A percentile compares a stretch with the other conserved stretches of the same genome.
These are phyloP conservation scores for Rhodotorula kratochvilovae DNA, from an alignment of 768 basidiomycete genomes.

Conservation along the genomic window DNA sequence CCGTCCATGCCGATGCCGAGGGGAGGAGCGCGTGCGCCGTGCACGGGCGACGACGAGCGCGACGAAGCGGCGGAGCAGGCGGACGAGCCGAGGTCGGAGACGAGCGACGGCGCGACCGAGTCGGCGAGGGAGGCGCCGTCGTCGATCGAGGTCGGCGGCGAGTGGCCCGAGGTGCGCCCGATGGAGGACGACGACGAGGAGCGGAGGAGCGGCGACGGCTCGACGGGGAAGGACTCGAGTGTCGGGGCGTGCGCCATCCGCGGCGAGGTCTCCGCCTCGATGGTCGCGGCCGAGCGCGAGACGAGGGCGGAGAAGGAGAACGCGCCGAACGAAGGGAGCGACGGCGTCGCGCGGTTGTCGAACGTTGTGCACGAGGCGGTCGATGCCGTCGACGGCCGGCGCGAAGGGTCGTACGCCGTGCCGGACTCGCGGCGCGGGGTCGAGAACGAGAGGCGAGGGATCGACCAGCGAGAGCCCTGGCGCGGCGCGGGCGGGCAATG, in stretches of 20 bases:
- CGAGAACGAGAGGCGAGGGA: slow-evolving; percentile 26
- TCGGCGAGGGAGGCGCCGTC: background rate
- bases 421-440: slow-evolving; percentile 10
- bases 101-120: slow-evolving; percentile 25
- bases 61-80: slow-evolving; percentile 7
- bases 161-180: background rate
- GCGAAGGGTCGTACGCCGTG: slow-evolving; percentile 1
- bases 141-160: background rate
- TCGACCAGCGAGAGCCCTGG: slow-evolving; percentile 18
- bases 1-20: background rate
- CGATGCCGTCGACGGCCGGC: slow-evolving; percentile 1
- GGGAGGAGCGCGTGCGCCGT: background rate
- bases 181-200: background rate
- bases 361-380: slow-evolving; percentile 7
- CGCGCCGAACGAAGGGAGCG: slow-evolving; percentile 28
- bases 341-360: slow-evolving; percentile 2
- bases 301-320: slow-evolving; percentile 35
- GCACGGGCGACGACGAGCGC: slow-evolving; percentile 1
- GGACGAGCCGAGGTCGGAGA: slow-evolving; percentile 16
- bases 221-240: slow-evolving; percentile 16
- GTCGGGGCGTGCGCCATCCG: slow-evolving; percentile 3
- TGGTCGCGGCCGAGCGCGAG: slow-evolving; percentile 4
- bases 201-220: slow-evolving; percentile 13
- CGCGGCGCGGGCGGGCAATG: background rate
- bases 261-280: slow-evolving; percentile 25